Percentiles rank a stretch among this genome's conserved stretches.
These are phyloP conservation scores for Zygoascus tannicola DNA, from an alignment of 805 yeast genomes.

Conservation along the genomic window DNA sequence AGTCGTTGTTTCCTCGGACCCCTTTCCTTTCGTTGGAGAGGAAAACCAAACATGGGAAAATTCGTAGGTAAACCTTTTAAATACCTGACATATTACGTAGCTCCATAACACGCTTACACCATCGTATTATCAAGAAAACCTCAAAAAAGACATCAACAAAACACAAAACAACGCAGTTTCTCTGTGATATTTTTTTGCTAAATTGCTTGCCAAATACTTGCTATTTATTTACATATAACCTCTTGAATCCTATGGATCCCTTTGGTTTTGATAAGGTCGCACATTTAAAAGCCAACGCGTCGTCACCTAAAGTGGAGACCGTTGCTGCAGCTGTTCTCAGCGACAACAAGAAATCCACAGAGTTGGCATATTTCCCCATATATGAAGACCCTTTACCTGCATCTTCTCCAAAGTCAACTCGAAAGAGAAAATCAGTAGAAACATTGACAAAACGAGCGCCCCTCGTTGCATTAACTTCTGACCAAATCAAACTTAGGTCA, in stretches of 20 bases:
- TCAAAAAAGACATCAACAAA: no score
- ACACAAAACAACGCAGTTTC: no score
- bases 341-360: not conserved
- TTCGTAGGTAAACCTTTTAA: no score
- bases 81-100: no score
- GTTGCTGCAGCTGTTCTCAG: not conserved
- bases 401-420: not conserved
- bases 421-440: not conserved
- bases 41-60: no score
- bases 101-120: no score
- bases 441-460: not conserved
- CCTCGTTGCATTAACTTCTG: not conserved
- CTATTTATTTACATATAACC: no score
- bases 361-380: not conserved
- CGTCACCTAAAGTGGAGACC: not conserved
- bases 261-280: slow-evolving; percentile 9
- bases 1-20: no score
- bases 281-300: not conserved
- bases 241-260: slow-evolving; percentile 5
- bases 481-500: slow-evolving; percentile 3
- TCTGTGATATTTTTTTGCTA: no score
- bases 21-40: no score
- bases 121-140: no score
- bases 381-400: not conserved
- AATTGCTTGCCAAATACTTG: no score